A percentile compares a stretch with the other conserved stretches of the same genome.
phyloP scores from a whole-genome alignment of 1,139 yeast genomes.

The Taphrina sp. region DNA sequence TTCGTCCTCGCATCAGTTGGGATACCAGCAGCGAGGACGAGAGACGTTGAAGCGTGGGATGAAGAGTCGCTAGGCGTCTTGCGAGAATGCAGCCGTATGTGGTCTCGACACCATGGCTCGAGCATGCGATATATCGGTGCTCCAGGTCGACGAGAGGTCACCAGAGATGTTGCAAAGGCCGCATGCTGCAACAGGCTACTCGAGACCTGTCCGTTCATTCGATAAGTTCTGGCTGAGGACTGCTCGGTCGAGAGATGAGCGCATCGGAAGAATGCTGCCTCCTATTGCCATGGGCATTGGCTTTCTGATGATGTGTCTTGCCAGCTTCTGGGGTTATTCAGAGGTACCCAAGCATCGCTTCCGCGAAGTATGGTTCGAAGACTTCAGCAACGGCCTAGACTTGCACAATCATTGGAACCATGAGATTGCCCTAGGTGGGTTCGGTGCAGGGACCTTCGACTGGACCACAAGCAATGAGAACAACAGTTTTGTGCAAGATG shows the following conservation, averaged over 20 bases:
- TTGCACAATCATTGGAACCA: conserved; percentile 30
- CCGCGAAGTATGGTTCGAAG: conserved; percentile 35
- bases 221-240: conserved; percentile 29
- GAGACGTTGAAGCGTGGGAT: too few relatives aligned
- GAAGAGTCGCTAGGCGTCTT: too few relatives aligned
- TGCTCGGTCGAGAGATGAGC: conserved; percentile 17
- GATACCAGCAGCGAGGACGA: too few relatives aligned
- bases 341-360: conserved; percentile 34
- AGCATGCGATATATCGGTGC: too few relatives aligned
- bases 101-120: too few relatives aligned
- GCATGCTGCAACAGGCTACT: too few relatives aligned
- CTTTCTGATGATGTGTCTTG: conserved; percentile 13
- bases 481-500: conserved; percentile 35
- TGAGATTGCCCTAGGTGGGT: conserved; percentile 37
- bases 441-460: conserved; percentile 37
- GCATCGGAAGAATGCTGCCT: conserved; percentile 21
- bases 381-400: conserved; percentile 32
- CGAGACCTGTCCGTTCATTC: neutral
- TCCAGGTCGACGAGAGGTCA: too few relatives aligned
- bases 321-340: conserved; percentile 34
- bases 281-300: conserved; percentile 32
- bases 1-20: too few relatives aligned
- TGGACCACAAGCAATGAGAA: conserved; percentile 35
- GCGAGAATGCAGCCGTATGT: too few relatives aligned
- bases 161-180: too few relatives aligned